A percentile compares a stretch with the other conserved stretches of the same genome.
Conservation (phyloP, 352 stramenopile species). For the Phytophthora quininea region DNA sequence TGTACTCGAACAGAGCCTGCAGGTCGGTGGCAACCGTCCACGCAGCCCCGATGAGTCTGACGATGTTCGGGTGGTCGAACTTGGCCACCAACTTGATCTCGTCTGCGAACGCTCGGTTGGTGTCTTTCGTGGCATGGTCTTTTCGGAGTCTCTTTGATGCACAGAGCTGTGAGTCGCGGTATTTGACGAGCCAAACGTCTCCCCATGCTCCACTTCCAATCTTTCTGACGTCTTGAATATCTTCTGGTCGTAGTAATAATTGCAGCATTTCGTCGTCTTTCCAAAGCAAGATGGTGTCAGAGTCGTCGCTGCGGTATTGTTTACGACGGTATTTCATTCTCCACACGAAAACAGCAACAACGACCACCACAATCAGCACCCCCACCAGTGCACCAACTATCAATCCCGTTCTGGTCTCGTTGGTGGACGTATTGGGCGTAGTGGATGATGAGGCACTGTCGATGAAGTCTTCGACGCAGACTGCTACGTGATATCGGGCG, state of each 20-base stretch:
- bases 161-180: conserved; percentile 19
- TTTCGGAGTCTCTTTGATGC: conserved; percentile 34
- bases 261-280: conserved; percentile 19
- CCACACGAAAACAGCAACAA: conserved; percentile 16
- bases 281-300: too few relatives aligned
- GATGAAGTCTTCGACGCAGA: conserved; percentile 29
- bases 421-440: background rate
- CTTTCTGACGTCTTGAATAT: conserved; percentile 23
- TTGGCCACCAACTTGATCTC: conserved; percentile 42
- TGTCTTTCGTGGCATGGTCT: conserved; percentile 18
- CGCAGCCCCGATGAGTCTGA: conserved; percentile 48
- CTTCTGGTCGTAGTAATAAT: conserved; percentile 14
- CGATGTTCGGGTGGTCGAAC: conserved; percentile 42
- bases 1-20: conserved; percentile 50
- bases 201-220: conserved; percentile 35
- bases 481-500: conserved; percentile 19
- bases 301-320: too few relatives aligned
- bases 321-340: conserved; percentile 3
- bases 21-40: conserved; percentile 54
- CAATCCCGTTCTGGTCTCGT: conserved; percentile 15
- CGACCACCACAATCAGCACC: conserved; percentile 18
- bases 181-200: conserved; percentile 36
- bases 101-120: conserved; percentile 21
- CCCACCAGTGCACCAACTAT: too few relatives aligned
- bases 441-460: conserved; percentile 6